Percentiles rank a stretch among this genome's conserved stretches.
Evolutionary conservation across 1,284 basidiomycete species (phyloP).

Genomic region (Ceratobasidium sp.): DNA sequence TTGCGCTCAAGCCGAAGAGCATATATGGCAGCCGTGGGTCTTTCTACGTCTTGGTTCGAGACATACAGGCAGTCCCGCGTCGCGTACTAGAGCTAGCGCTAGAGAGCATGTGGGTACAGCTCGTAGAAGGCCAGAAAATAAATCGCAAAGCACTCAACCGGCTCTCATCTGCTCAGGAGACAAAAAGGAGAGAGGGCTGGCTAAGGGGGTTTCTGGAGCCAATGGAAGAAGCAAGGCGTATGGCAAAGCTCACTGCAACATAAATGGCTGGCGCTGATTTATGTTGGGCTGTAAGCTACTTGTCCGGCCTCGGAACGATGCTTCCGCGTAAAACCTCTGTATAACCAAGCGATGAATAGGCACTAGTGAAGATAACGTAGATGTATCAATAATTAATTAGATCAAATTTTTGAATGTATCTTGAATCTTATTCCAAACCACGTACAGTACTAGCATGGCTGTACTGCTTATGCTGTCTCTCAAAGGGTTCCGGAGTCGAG

Average conservation of each 20-base stretch:
- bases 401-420: too few relatives aligned
- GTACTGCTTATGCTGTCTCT: too few relatives aligned
- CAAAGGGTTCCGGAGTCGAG: too few relatives aligned
- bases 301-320: too few relatives aligned
- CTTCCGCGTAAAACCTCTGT: too few relatives aligned
- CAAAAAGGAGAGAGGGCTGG: constrained; percentile 5
- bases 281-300: too few relatives aligned
- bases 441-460: too few relatives aligned
- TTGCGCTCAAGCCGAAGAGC: constrained; percentile 54
- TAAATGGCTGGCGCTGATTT: neutral
- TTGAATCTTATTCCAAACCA: too few relatives aligned
- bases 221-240: constrained; percentile 20
- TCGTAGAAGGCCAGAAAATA: constrained; percentile 1
- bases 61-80: constrained; percentile 33
- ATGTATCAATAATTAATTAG: too few relatives aligned
- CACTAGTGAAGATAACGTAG: too few relatives aligned
- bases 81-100: constrained; percentile 22
- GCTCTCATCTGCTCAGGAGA: constrained; percentile 10
- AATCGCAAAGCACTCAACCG: constrained; percentile 19
- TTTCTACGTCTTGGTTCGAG: constrained; percentile 56
- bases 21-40: constrained; percentile 55
- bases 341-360: too few relatives aligned
- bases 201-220: constrained; percentile 15
- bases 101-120: constrained; percentile 30
- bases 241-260: neutral